A percentile compares a stretch with the other conserved stretches of the same genome.
These are phyloP conservation scores for Yamadazyma phyllophila DNA, from an alignment of 805 yeast species.

Conservation along the genomic window DNA sequence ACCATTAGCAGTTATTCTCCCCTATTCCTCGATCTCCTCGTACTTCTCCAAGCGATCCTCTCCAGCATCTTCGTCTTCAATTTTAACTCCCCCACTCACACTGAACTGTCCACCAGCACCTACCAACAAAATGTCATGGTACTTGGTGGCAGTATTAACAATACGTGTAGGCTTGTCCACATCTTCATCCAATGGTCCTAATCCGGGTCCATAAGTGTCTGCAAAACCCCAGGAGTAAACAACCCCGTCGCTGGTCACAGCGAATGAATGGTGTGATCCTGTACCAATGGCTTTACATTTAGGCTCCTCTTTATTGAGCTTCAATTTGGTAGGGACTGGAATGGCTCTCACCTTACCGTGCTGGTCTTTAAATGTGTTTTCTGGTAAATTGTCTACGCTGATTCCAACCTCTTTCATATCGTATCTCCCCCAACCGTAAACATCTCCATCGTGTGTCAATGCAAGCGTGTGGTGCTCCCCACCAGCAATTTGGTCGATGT, in stretches of 20 bases:
- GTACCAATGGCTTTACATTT: slow-evolving; percentile 54
- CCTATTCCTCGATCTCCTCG: slow-evolving; percentile 45
- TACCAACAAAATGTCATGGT: slow-evolving; percentile 62
- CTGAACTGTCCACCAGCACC: slow-evolving; percentile 99
- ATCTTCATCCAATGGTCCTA: slow-evolving; percentile 89
- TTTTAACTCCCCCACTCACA: slow-evolving; percentile 77
- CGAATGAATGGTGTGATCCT: slow-evolving; percentile 92
- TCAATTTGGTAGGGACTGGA: slow-evolving; percentile 76
- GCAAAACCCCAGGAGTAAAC: slow-evolving; percentile 98
- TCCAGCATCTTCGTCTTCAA: slow-evolving; percentile 48
- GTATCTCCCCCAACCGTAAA: slow-evolving; percentile 84
- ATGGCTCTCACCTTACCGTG: slow-evolving; percentile 81
- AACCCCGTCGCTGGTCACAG: slow-evolving; percentile 78
- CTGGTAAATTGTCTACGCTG: slow-evolving; percentile 61
- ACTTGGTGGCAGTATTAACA: slow-evolving; percentile 88
- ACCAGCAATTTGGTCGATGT: slow-evolving; percentile 65
- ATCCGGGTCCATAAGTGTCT: slow-evolving; percentile 93
- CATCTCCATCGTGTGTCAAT: slow-evolving; percentile 65
- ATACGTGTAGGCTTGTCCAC: slow-evolving; percentile 86
- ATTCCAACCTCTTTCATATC: slow-evolving; percentile 95
- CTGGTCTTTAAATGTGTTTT: slow-evolving; percentile 69
- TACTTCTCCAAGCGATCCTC: slow-evolving; percentile 51
- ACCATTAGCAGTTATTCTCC: background rate
- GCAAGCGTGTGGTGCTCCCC: slow-evolving; percentile 96
- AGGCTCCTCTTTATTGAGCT: slow-evolving; percentile 30